Evolutionary conservation across 331 rosid species (phyloP), one percentile per base, ranked within the genome.

Genomic region (Cydonia oblonga): DNA sequence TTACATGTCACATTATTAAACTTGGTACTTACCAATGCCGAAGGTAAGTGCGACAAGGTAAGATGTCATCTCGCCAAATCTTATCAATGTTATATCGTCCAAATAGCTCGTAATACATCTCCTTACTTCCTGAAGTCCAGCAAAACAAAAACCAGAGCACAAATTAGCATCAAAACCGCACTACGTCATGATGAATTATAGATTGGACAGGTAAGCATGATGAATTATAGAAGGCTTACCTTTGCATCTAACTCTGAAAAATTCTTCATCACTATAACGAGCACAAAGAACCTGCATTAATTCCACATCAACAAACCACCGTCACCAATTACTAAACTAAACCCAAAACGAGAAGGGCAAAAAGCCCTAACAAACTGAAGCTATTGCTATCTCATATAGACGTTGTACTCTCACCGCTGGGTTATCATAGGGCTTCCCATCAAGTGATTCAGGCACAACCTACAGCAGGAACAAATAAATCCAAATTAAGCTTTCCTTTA

Each of bases 1-100:
- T 42, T 61, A 35, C 19, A 8, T 20, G 66, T 28, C 40, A 61
- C 23, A 28, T 16, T 30, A 40, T 7, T 30, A 71, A 38, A 66
- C 52, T 71, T 13, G 28, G 51, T 42, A 77, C 90, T 87, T 54
- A 93, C 98, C 98, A 91, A 80, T 93, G 97, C 46, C 96, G 84
- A 81, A 93, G 95, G 85, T 93, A 93, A 69, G 84, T 81, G 35
- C 98, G 96, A 70, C 98, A 93, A 66, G 98, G 97, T 70, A 93
- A 82, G 71, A 93, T 89, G 78, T 89, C 98, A 79, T 93, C 96
- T 70, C 91, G 84, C 97, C 97, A 93, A 66, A 93, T 93, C 84
- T 83, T 86, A 78, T 91, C 87, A 35, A 93, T 86, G 68, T 84
- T 83, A 86, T 87, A 87, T 53, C 83, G 81, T 69, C 97, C 97